Base-by-base conservation (phyloP, 2,329 filamentous ascomycete species). In the Triangularia verruculosa region DNA sequence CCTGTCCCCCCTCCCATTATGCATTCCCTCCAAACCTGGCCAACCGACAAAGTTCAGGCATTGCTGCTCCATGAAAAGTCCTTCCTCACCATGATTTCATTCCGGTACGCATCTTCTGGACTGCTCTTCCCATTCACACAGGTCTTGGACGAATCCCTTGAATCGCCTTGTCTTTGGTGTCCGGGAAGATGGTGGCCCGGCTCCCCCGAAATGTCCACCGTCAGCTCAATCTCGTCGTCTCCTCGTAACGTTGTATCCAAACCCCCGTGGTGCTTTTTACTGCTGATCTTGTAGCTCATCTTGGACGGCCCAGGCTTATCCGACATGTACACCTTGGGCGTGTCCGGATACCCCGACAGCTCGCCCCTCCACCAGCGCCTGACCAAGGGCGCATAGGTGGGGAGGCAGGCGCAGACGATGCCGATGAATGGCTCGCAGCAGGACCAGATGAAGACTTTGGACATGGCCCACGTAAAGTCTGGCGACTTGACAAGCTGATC, bases 361-460 rank as follows among this genome's bases (percentile, higher is more conserved):
- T 47, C 39, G 17, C 34, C 39, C 25, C n/a, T 13, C n/a, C 24
- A 52, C 57, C 20, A 52, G 12, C 24, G 25, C 20, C 32, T 39
- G 59, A 66, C 54, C 28, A 59, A 20, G 34, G 34, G 27, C 64
- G 66, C 66, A 39, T 66, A 67, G 22, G 66, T 66, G 13, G 66
- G 64, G 52, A 67, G 59, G 54, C 66, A 67, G 51, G 64, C 64
- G 55, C 66, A 67, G 57, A 67, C 59, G 32, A 67, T 67, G 51
- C 64, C 66, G 22, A 66, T 57, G 47, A 64, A 67, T 28, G 66
- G 66, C 60, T 67, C 66, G 59, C 59, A 64, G 57, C 64, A 67
- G 13, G 66, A 67, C 66, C 66, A 67, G 61, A 67, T 60, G 34
- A 67, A 67, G 28, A 66, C 66, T 51, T 67, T 65, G 62, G 61